Evolutionary conservation across 2,329 filamentous ascomycete genomes (phyloP).

Genomic region (Colletotrichum shisoi): DNA sequence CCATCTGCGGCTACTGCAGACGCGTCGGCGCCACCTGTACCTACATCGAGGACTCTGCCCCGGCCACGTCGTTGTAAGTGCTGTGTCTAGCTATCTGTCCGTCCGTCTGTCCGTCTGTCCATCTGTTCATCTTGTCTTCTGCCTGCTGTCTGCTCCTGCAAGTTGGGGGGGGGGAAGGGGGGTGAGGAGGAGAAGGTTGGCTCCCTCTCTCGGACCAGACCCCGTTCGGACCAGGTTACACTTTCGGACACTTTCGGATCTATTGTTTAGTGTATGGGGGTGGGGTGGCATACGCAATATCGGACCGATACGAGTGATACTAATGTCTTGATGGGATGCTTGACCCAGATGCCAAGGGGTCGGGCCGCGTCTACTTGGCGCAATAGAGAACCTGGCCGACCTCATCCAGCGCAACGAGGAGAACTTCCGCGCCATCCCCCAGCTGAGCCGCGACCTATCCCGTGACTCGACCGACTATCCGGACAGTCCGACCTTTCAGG

Average conservation of each 20-base stretch:
- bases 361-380: constrained; percentile 30
- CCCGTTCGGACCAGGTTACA: not conserved
- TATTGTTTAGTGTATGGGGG: too few species aligned
- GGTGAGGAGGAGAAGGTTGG: not conserved
- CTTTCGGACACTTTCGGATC: not conserved
- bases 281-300: not conserved
- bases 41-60: constrained; percentile 41
- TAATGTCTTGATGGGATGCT: constrained; percentile 8
- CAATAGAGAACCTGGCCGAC: constrained; percentile 36
- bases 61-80: constrained; percentile 35
- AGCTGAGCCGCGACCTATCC: constrained; percentile 35
- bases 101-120: too few species aligned
- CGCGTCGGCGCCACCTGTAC: constrained; percentile 47
- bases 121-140: too few species aligned
- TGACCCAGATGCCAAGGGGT: constrained; percentile 32
- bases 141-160: too few species aligned
- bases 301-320: constrained; percentile 21
- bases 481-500: constrained; percentile 28
- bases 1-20: constrained; percentile 50
- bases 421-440: constrained; percentile 35
- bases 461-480: constrained; percentile 34
- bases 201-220: not conserved
- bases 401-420: constrained; percentile 38
- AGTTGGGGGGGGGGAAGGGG: too few species aligned
- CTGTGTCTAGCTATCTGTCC: too few species aligned